Base-by-base conservation (phyloP, 2,329 filamentous ascomycete species). In the Claviceps spartinae region DNA sequence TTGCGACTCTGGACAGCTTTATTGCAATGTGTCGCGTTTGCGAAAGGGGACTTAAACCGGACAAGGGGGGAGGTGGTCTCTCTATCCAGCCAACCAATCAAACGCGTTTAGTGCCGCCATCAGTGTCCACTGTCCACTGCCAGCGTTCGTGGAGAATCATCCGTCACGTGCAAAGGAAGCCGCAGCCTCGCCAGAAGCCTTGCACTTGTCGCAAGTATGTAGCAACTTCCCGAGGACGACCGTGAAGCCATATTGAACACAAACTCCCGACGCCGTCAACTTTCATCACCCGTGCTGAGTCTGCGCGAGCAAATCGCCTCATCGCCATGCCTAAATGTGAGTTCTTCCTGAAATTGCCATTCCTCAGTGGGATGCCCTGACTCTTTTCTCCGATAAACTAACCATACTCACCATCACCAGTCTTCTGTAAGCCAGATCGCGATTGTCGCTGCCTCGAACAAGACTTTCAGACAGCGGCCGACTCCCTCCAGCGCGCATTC, bases 391-490 rank as follows among this genome's bases (percentile, higher is more conserved):
- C 30, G 30, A 11, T 11, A 11, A 11, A 34, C 30, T 34, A 34
- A 34, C 30, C 30, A 34, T 4, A 26, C 48, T 50, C 44, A 45
- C 18, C 11, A 3, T 47, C 16, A 5, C 20, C 48, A 70, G 62
- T 64, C 58, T 63, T 63, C 48, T 63, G 62, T 64, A 56, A 54
- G 61, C 45, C 44, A 43, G 20, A 18, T 13, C 26, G 30, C 45
- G 20, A 26, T 43, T 45, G 14, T 34, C 30, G 30, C 30, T 34
- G 11, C 37, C 3, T 41, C 46, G 22, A 26, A 41, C 37, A 16
- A 11, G 48, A 24, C 18, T 18, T 18, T 18, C 18, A 18, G 18
- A 18, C 18, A 4, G 18, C 16, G 5, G 20, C 40, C 18, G 5
- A 43, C 14, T 14, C 38, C 16, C n/a, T 8, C 26, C 37, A 11